Evolutionary conservation across 176 grass and related monocot genomes (phyloP), one percentile per base, ranked within the genome.

Genomic region (Bothriochloa decipiens): DNA sequence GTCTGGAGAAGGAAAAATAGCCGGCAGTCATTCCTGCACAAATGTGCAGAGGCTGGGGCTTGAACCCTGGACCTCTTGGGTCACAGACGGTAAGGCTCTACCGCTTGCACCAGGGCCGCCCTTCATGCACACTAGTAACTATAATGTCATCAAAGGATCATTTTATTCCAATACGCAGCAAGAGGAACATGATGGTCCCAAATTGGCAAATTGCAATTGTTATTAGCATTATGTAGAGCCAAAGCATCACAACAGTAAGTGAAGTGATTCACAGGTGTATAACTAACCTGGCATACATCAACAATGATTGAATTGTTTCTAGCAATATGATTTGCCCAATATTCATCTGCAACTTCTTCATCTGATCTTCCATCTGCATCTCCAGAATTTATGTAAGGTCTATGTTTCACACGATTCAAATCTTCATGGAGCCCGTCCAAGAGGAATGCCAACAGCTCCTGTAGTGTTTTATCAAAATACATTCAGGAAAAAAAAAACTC

Each of bases 281-380:
- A 49, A 80, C 75, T 76, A 80, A 97, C 97, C 93, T 99, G 97
- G 88, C 97, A 99, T 70, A 99, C 97, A 72, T 99, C 97, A 89
- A 99, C 97, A 83, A 99, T 96, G 37, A 99, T 99, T 60, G 97
- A 99, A 96, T 99, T 84, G 58, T 99, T 99, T 88, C 97, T 85
- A 52, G 97, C 93, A 86, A 99, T 96, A 83, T 99, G 97, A 88
- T 96, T 99, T 70, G 93, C 91, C 97, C 93, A 99, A 87, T 92
- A 94, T 73, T 94, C 93, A 88, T 99, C 93, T 10, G 97, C 97
- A 49, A 96, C 93, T 81, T 99, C 97, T 87, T 96, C 97, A 89
- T 99, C 97, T 37, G 93, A 89, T 83, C 97, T 91, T 22, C 97
- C 97, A 84, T 99, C 97, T 50, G 91, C 90, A 89, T 99, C 97